These are phyloP conservation scores for Xylariaceae sp. DNA, from an alignment of 2,329 filamentous ascomycete genomes.

Conservation along the genomic window DNA sequence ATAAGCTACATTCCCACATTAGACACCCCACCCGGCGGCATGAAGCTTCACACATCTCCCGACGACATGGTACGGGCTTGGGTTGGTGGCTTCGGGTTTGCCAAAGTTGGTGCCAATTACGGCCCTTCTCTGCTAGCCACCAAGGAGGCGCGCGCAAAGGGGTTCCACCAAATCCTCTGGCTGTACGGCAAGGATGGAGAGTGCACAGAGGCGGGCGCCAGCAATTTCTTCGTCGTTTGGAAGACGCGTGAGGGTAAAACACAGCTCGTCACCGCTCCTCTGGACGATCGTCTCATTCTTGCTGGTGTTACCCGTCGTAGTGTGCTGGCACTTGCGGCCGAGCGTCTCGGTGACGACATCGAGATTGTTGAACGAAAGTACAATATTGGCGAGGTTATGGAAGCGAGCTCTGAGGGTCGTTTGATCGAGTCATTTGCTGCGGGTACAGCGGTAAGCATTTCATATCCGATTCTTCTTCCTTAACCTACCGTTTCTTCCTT, in stretches of 20 bases:
- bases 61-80: constrained; percentile 85
- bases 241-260: constrained; percentile 56
- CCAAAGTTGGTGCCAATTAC: constrained; percentile 92
- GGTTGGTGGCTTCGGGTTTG: constrained; percentile 88
- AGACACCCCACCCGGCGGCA: constrained; percentile 48
- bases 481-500: neutral
- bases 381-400: constrained; percentile 70
- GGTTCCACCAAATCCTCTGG: constrained; percentile 92
- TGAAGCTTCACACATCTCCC: constrained; percentile 72
- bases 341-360: constrained; percentile 53
- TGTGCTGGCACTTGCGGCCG: constrained; percentile 65
- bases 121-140: constrained; percentile 77
- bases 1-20: constrained; percentile 56
- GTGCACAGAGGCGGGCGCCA: constrained; percentile 87
- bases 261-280: constrained; percentile 75
- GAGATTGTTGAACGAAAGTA: constrained; percentile 79
- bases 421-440: constrained; percentile 80
- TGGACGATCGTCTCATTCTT: constrained; percentile 78
- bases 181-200: constrained; percentile 71
- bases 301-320: constrained; percentile 84
- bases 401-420: constrained; percentile 68
- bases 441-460: constrained; percentile 69
- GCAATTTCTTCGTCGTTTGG: constrained; percentile 89
- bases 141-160: constrained; percentile 63
- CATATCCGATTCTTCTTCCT: neutral